phyloP scores from a whole-genome alignment of 1,139 yeast species.

The Yamadazyma dushanensis region DNA sequence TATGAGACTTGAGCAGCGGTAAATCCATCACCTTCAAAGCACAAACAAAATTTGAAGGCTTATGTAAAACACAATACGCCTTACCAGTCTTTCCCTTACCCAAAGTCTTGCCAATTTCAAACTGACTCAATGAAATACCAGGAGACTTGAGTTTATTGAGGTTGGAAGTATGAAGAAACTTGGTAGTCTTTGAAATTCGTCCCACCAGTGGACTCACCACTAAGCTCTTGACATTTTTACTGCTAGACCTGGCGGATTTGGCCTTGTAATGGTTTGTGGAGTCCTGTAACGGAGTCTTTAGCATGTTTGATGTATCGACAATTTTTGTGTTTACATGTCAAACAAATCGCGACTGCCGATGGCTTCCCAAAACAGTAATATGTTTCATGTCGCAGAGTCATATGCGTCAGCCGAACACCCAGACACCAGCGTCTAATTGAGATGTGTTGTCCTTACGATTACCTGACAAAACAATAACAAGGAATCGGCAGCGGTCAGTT shows the following conservation, averaged over 20 bases:
- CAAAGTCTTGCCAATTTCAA: conserved; percentile 82
- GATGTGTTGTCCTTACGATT: conserved; percentile 1
- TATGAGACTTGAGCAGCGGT: conserved; percentile 68
- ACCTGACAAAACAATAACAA: too few relatives aligned
- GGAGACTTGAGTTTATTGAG: conserved; percentile 7
- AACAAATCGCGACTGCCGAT: conserved; percentile 3
- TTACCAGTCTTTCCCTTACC: conserved; percentile 95
- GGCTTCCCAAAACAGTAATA: conserved; percentile 3
- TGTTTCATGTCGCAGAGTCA: not conserved
- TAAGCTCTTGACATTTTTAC: too few relatives aligned
- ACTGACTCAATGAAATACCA: conserved; percentile 49
- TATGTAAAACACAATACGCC: conserved; percentile 87
- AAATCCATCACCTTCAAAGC: conserved; percentile 93
- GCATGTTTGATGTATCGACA: conserved; percentile 1
- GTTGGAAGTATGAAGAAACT: conserved; percentile 10
- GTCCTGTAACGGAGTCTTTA: conserved; percentile 9
- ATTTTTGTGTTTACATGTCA: not conserved
- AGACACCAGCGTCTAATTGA: not conserved
- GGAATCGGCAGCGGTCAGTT: not conserved
- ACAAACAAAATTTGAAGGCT: conserved; percentile 71
- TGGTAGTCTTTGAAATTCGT: not conserved
- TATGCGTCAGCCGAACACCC: not conserved
- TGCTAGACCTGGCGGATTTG: conserved; percentile 1
- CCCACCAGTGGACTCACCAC: not conserved
- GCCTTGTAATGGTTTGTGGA: conserved; percentile 9